Base-by-base conservation (phyloP, 352 stramenopile genomes). In the Globisporangium spinosum region DNA sequence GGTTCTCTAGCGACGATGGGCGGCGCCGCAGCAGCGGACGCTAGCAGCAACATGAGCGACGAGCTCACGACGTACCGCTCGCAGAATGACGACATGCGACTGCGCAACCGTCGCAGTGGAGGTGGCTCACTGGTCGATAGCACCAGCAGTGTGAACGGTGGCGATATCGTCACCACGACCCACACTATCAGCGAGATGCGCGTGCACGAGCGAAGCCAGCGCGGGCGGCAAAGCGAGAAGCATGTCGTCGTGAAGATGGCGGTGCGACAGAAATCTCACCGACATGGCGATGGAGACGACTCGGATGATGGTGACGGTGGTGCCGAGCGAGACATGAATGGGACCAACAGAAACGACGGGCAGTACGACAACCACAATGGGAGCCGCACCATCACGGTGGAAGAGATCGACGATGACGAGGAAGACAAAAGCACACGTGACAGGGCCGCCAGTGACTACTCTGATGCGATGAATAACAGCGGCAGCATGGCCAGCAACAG, bases 391-490 rank as follows among this genome's bases (percentile, higher is more conserved):
- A 64, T 29, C 9, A 51, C 53, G 5, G 58, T 71, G n/a, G 66
- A 71, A 34, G 66, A 71, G 34, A 66, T 72, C 38, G 67, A 68
- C 40, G 61, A 67, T n/a, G 35, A 55, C 22, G 43, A 49, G 27
- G 53, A 54, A 15, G 40, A n/a, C 0, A 15, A 2, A 2, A 38
- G 1, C 10, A 4, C n/a, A 13, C 9, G 43, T 15, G 27, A 12
- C 1, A 22, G 10, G 32, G 22, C 40, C 5, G 9, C 63, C 4
- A 49, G 23, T 10, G n/a, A 53, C 25, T 35, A 53, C 2, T 35
- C 29, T 38, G 38, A 32, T 15, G 13, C 17, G 5, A 32, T 34
- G 27, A 51, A 15, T n/a, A 47, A 22, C 7, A 22, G 1, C 49
- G 20, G 23, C 23, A 51, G 9, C 2, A 56, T 38, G 7, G 7